phyloP scores from a whole-genome alignment of 2,329 filamentous ascomycete species.

The Dothistroma pini region DNA sequence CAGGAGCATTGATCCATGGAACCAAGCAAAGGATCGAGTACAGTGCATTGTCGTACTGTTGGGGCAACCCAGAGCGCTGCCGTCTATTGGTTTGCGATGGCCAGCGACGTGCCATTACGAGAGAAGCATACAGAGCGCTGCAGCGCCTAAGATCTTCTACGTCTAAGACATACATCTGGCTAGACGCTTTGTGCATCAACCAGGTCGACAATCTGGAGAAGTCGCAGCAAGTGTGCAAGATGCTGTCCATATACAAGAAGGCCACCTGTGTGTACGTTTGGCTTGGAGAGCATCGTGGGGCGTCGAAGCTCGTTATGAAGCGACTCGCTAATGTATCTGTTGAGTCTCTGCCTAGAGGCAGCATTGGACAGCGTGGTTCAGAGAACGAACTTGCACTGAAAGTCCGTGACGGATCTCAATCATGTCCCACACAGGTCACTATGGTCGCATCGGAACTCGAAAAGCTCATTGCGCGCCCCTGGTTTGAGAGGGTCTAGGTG shows the following conservation, averaged over 20 bases:
- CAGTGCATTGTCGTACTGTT: not conserved
- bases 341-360: not conserved
- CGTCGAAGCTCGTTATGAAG: not conserved
- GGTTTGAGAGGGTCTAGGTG: not conserved
- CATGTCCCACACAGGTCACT: not conserved
- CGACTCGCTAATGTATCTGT: not conserved
- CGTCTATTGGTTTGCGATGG: not conserved
- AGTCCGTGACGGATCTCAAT: not conserved
- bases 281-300: not conserved
- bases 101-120: not conserved
- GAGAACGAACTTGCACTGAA: not conserved
- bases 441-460: not conserved
- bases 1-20: not conserved
- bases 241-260: not conserved
- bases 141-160: not conserved
- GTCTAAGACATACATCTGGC: not conserved
- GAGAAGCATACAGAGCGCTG: not conserved
- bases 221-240: not conserved
- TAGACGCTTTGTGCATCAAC: not conserved
- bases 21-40: slow-evolving; percentile 15
- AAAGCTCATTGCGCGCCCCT: not conserved
- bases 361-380: not conserved
- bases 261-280: not conserved
- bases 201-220: not conserved
- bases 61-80: not conserved